Evolutionary conservation across 2,329 filamentous ascomycete species (phyloP), one percentile per base, ranked within the genome.

Genomic region (Diaporthe helianthi): DNA sequence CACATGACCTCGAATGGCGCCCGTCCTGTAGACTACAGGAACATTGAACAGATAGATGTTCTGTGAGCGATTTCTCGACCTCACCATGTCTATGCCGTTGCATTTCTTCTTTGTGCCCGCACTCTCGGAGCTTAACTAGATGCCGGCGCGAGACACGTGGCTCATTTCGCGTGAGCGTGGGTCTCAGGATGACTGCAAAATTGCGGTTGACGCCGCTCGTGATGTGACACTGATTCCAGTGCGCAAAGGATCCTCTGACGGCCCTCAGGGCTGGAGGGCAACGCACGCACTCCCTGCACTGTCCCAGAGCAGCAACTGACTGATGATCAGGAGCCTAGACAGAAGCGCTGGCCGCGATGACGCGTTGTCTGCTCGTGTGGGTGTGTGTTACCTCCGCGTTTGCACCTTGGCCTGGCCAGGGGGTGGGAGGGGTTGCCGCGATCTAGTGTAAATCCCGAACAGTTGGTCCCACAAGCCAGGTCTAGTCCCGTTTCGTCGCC

Each of bases 371-470:
- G 60, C 63, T 58, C 31, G 26, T 53, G 49, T 69, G 49, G 67
- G 60, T 44, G 38, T 26, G 63, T 58, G 49, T 63, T n/a, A 65
- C 58, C 67, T 53, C 46, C 49, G 47, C 38, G 60, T 54, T 54
- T 69, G 65, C 47, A 49, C 38, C 44, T 44, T 38, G 33, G 54
- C 13, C 53, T 41, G 46, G 38, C 44, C 31, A 54, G 51, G 51
- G 63, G 63, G 24, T 17, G 51, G 51, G 63, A 52, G 49, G 36
- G 52, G 63, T 38, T 69, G 67, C 69, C 67, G 69, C 49, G 66
- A 55, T 49, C 66, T 65, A n/a, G n/a, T n/a, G n/a, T n/a, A 66
- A 69, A 67, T 69, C 67, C 69, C 69, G 69, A 71, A 47, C 55
- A 53, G 54, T 64, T 53, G 69, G 69, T 71, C 58, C 63, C 67